Evolutionary conservation across 148 eudicot genomes (phyloP), one percentile per base, ranked within the genome.

Genomic region (Amaranthus cruentus): DNA sequence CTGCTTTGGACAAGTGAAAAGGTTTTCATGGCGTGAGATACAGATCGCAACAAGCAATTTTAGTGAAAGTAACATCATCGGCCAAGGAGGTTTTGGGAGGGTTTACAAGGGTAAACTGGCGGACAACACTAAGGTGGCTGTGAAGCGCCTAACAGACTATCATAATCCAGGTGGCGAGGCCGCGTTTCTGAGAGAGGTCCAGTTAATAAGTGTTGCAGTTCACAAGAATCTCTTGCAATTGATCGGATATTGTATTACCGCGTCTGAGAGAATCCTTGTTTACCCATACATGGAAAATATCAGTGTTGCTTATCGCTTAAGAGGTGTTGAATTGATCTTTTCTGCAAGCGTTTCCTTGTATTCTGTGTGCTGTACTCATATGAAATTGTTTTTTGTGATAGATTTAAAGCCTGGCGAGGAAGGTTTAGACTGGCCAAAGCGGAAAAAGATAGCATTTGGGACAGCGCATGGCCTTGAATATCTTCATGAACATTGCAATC

Each of bases 51-150:
- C 98, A 8, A 85, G 86, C 54, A 85, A 90, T 76, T 95, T 95
- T 76, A 85, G 81, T 67, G 97, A 91, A 75, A 81, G 75, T 76
- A 91, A 85, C 72, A 68, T 95, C 50, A 88, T 95, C n/a, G 98
- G 98, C 62, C 97, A 87, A 83, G 98, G 98, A 68, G 98, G 98
- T 43, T 95, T 86, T 68, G 98, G 96, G n/a, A 95, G 88, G 77
- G 98, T 95, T 44, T 91, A 91, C 84, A 89, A 79, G 76, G 98
- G 98, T 8, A 73, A 80, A 38, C 82, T 95, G 66, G 50, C 80
- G 55, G 92, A 95, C 72, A 79, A 82, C 72, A 84, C 89, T 49
- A 84, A 75, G 67, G 90, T 95, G 72, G 98, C 98, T 8, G 86
- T 95, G 43, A 95, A 95, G 79, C 92, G 98, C 69, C 97, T 95